Conservation (phyloP, 306 rosid genomes). For the Cucurbita maxima region DNA sequence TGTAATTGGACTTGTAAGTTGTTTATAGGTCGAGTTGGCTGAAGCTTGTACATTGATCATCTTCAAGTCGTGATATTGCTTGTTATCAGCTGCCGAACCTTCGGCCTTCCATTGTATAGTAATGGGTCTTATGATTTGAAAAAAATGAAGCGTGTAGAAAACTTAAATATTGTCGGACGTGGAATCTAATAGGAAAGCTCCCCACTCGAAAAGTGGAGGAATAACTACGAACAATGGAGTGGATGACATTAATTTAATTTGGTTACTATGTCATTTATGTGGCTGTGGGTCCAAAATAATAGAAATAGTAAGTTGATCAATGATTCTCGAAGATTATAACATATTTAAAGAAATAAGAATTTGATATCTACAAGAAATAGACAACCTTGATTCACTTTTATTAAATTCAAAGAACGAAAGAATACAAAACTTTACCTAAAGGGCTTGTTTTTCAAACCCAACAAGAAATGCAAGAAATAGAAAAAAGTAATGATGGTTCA, state of each 20-base stretch:
- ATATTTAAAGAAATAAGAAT: neutral
- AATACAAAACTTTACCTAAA: neutral
- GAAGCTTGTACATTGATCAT: no score
- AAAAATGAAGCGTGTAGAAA: no score
- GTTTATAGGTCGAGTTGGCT: no score
- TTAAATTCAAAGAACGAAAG: neutral
- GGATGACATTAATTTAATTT: neutral
- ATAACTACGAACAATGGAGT: no score
- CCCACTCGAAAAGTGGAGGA: no score
- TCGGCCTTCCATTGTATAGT: no score
- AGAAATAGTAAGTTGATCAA: neutral
- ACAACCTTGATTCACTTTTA: neutral
- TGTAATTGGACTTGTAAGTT: neutral
- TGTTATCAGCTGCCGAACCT: no score
- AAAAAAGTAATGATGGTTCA: neutral
- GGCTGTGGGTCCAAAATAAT: neutral
- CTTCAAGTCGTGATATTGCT: no score
- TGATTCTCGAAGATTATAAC: neutral
- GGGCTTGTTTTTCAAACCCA: neutral
- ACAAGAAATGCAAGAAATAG: neutral
- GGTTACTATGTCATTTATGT: neutral
- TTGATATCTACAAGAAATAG: neutral
- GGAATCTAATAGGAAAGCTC: no score
- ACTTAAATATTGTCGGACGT: no score
- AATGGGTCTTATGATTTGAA: no score